Evolutionary conservation across 1,284 basidiomycete species (phyloP).

Genomic region (Pyrrhoderma lamaoense): DNA sequence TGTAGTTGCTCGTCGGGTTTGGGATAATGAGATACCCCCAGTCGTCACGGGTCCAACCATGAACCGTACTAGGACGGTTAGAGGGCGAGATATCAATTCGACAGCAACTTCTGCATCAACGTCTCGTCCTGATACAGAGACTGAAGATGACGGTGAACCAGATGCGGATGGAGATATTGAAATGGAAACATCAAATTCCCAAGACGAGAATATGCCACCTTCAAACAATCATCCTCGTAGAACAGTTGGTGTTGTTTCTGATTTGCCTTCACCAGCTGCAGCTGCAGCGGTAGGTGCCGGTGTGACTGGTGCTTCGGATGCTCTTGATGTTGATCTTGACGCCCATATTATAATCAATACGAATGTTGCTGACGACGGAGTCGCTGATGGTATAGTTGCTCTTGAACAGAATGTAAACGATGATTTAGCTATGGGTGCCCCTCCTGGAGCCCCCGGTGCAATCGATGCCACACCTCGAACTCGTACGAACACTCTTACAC

Average conservation of each 20-base stretch:
- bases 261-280: conserved; percentile 31
- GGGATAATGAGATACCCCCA: conserved; percentile 33
- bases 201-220: conserved; percentile 33
- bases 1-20: conserved; percentile 56
- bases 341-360: conserved; percentile 61
- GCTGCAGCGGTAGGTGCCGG: conserved; percentile 27
- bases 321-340: conserved; percentile 43
- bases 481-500: conserved; percentile 23
- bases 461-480: conserved; percentile 42
- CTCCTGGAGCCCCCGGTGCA: conserved; percentile 75
- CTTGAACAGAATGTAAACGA: conserved; percentile 55
- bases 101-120: conserved; percentile 48
- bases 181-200: conserved; percentile 39
- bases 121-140: conserved; percentile 64
- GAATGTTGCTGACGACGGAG: conserved; percentile 35
- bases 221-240: conserved; percentile 33
- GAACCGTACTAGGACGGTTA: conserved; percentile 25
- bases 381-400: conserved; percentile 65
- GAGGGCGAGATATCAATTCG: conserved; percentile 34
- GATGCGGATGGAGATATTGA: conserved; percentile 36
- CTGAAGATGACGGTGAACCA: conserved; percentile 44
- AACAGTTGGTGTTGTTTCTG: conserved; percentile 58
- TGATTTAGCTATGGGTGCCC: conserved; percentile 81
- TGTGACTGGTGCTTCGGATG: conserved; percentile 24
- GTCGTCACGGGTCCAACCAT: conserved; percentile 22